Base-by-base conservation (phyloP, 768 basidiomycete species). In the Terana coerulea region DNA sequence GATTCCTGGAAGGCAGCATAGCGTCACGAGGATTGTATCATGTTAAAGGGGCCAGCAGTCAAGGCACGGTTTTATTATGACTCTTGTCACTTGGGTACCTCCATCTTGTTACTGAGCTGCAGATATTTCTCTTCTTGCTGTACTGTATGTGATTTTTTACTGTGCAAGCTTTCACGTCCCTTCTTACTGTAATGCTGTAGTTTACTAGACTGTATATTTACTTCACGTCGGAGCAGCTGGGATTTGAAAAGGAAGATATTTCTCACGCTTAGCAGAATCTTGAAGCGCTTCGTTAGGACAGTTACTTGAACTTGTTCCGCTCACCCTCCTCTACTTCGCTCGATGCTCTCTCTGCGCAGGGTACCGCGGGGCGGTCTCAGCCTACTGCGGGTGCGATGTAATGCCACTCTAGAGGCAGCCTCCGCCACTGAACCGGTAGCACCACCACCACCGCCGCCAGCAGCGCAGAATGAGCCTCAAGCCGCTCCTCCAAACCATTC, bases 301-400 rank as follows among this genome's bases (percentile, higher is more conserved):
- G 26, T 49, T 25, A 37, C 24, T 11, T 22, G 24, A 26, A 44
- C 22, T 15, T 44, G 36, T 17, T 28, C 35, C 15, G 21, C 30
- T 30, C 21, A 31, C 17, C 43, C 17, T 45, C 35, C 24, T 29
- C 35, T 12, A 37, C 15, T 19, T 9, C 12, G 15, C 47, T 49
- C 39, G 49, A 64, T 64, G 63, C 54, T 61, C 28, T 47, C 59
- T 25, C 53, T 64, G 15, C 62, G 60, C 46, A 59, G 60, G n/a
- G 49, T 61, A 5, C 56, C 56, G 34, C 55, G 55, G 34, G 49
- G 51, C 22, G 53, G 49, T 42, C 48, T 56, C 17, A 44, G 56
- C 21, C 40, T 57, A 51, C 40, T 53, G 24, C 37, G 31, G 11
- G 45, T 54, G 12, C 61, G 64, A 15, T 55, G 59, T 22, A 60